phyloP scores from a whole-genome alignment of 495 filamentous ascomycete genomes.

The Lepidopterella palustris region DNA sequence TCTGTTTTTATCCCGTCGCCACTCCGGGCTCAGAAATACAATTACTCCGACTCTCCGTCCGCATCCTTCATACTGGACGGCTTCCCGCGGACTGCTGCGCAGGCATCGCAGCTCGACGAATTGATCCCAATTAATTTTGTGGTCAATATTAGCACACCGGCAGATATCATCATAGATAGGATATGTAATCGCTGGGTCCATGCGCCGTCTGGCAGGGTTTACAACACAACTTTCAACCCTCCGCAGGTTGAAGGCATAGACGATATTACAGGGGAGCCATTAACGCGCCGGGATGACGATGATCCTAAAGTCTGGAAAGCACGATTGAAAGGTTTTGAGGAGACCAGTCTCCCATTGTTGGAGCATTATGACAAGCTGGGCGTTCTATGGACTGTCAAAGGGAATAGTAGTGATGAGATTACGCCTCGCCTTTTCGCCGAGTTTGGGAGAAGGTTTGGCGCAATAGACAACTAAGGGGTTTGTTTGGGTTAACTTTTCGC shows the following conservation, averaged over 20 bases:
- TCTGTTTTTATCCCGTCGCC: constrained; percentile 35
- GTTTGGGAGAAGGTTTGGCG: constrained; percentile 65
- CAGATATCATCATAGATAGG: constrained; percentile 75
- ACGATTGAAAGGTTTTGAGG: constrained; percentile 74
- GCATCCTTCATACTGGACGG: constrained; percentile 95
- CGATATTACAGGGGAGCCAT: constrained; percentile 82
- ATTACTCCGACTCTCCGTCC: constrained; percentile 56
- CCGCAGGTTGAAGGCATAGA: constrained; percentile 76
- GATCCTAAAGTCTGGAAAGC: constrained; percentile 75
- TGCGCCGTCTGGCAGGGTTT: constrained; percentile 81
- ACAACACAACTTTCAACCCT: constrained; percentile 87
- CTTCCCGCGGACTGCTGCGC: constrained; percentile 80
- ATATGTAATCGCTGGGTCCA: constrained; percentile 92
- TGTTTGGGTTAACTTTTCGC: background rate
- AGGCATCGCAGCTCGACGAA: constrained; percentile 68
- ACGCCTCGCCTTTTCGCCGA: constrained; percentile 75
- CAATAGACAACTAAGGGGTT: background rate
- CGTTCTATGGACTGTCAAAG: constrained; percentile 81
- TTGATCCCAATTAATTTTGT: constrained; percentile 89
- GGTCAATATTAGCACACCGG: constrained; percentile 59
- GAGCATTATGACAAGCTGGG: constrained; percentile 83
- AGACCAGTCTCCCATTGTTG: constrained; percentile 75
- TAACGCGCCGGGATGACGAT: constrained; percentile 80
- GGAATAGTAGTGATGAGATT: constrained; percentile 89
- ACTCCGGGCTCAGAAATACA: constrained; percentile 26